Conservation (phyloP, 1,284 basidiomycete species). For the Naganishia cerealis region DNA sequence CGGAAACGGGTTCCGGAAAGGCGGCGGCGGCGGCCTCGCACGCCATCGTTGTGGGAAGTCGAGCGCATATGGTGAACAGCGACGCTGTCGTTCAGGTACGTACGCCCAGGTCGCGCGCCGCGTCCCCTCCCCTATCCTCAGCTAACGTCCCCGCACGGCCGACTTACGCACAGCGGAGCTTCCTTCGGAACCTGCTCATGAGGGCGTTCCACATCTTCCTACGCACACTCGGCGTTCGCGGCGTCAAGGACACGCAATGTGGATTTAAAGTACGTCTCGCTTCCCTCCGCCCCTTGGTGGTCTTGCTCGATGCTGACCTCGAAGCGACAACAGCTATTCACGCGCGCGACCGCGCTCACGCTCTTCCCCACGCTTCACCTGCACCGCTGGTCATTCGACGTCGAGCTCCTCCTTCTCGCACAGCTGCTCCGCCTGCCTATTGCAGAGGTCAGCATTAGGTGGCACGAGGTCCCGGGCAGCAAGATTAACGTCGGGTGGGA, state of each 20-base stretch:
- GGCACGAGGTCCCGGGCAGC: constrained; percentile 88
- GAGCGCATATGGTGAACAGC: constrained; percentile 85
- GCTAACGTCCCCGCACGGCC: neutral
- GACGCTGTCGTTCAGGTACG: constrained; percentile 89
- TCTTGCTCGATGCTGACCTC: neutral
- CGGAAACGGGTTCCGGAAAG: neutral
- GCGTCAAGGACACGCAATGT: constrained; percentile 90
- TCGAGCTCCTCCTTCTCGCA: constrained; percentile 86
- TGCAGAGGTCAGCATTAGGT: constrained; percentile 79
- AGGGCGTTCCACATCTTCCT: constrained; percentile 81
- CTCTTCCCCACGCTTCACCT: constrained; percentile 83
- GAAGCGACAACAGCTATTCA: constrained; percentile 62
- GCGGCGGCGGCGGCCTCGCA: too few species aligned
- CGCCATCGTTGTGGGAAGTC: constrained; percentile 71
- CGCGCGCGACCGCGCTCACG: constrained; percentile 70
- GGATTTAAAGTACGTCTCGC: constrained; percentile 72
- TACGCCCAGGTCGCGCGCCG: neutral
- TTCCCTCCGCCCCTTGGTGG: neutral
- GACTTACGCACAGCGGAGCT: constrained; percentile 65
- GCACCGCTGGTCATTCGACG: constrained; percentile 90
- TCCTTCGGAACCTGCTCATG: constrained; percentile 87
- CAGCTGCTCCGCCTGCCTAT: constrained; percentile 72
- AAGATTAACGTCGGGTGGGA: constrained; percentile 83
- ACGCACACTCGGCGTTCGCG: constrained; percentile 76
- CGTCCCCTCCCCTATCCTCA: neutral